A percentile compares a stretch with the other conserved stretches of the same genome.
Conservation (phyloP, 2,329 filamentous ascomycete species). For the Cercospora sesami region DNA sequence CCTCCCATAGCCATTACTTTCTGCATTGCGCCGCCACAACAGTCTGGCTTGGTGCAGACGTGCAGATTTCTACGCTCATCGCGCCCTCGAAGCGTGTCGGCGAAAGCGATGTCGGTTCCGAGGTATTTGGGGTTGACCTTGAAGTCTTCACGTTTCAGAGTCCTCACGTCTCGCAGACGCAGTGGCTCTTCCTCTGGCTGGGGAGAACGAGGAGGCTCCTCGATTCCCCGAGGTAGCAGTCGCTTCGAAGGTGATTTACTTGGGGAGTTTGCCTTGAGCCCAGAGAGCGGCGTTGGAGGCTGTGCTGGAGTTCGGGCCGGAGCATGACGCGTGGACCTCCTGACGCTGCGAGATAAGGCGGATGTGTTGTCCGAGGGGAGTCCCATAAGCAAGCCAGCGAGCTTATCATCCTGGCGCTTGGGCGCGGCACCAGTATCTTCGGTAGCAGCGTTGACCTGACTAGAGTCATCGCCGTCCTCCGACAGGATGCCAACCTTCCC, state of each 20-base stretch:
- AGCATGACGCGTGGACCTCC: neutral
- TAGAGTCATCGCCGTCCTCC: slow-evolving; percentile 33
- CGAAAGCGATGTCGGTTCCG: slow-evolving; percentile 71
- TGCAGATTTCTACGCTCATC: slow-evolving; percentile 68
- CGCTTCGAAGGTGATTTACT: slow-evolving; percentile 12
- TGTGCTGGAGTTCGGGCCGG: slow-evolving; percentile 5
- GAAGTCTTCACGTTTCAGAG: slow-evolving; percentile 70
- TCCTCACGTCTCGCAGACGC: slow-evolving; percentile 58
- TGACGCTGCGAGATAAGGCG: neutral
- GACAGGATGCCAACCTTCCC: slow-evolving; percentile 32
- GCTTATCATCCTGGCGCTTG: slow-evolving; percentile 20
- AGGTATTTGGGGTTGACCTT: slow-evolving; percentile 75
- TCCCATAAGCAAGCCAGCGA: slow-evolving; percentile 30
- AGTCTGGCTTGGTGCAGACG: slow-evolving; percentile 72
- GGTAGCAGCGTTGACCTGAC: slow-evolving; percentile 19
- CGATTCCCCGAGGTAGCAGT: slow-evolving; percentile 10
- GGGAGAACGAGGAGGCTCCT: slow-evolving; percentile 29
- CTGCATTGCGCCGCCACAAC: slow-evolving; percentile 72
- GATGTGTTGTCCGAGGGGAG: slow-evolving; percentile 21
- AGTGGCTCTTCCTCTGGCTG: slow-evolving; percentile 49
- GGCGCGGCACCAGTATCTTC: neutral
- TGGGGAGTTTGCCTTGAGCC: slow-evolving; percentile 5
- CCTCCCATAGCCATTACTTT: slow-evolving; percentile 56
- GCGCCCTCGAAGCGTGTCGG: slow-evolving; percentile 70
- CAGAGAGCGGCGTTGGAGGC: slow-evolving; percentile 13